phyloP scores from a whole-genome alignment of 1,284 basidiomycete genomes.

The Polyporus tsugae region DNA sequence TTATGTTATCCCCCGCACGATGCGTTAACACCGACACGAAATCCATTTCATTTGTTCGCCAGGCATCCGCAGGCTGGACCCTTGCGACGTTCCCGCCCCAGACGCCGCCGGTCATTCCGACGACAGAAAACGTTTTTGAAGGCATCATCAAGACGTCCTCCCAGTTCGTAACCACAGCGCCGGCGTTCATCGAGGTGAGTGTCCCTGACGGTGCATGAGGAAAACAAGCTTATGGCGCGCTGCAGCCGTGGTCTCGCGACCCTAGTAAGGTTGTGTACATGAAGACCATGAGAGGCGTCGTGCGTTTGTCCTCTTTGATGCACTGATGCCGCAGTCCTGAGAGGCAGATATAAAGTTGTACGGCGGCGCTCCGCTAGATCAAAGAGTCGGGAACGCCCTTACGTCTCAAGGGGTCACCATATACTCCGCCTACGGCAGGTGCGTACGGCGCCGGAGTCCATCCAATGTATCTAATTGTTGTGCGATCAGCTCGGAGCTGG shows the following conservation, averaged over 20 bases:
- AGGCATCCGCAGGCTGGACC: conserved; percentile 31
- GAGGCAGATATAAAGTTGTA: conserved; percentile 31
- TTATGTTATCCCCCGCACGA: background rate
- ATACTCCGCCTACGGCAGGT: conserved; percentile 38
- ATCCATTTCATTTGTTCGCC: background rate
- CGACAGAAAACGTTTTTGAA: conserved; percentile 35
- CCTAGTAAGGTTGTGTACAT: conserved; percentile 27
- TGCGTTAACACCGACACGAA: background rate
- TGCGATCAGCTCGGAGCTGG: conserved; percentile 33
- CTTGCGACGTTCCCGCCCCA: conserved; percentile 31
- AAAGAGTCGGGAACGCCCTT: conserved; percentile 39
- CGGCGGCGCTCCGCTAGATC: conserved; percentile 40
- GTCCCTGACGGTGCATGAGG: background rate
- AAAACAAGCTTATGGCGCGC: background rate
- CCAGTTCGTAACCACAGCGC: conserved; percentile 36
- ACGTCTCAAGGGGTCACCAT: conserved; percentile 35
- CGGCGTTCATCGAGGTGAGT: conserved; percentile 39
- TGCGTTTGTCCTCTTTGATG: conserved; percentile 12
- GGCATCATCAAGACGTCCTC: conserved; percentile 28
- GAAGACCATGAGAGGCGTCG: conserved; percentile 33
- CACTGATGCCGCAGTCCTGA: background rate
- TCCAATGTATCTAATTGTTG: background rate
- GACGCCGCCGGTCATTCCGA: conserved; percentile 34
- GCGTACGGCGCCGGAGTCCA: background rate
- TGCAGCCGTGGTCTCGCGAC: conserved; percentile 34